Conservation (phyloP, 2,329 filamentous ascomycete genomes). For the Penicillium freii region DNA sequence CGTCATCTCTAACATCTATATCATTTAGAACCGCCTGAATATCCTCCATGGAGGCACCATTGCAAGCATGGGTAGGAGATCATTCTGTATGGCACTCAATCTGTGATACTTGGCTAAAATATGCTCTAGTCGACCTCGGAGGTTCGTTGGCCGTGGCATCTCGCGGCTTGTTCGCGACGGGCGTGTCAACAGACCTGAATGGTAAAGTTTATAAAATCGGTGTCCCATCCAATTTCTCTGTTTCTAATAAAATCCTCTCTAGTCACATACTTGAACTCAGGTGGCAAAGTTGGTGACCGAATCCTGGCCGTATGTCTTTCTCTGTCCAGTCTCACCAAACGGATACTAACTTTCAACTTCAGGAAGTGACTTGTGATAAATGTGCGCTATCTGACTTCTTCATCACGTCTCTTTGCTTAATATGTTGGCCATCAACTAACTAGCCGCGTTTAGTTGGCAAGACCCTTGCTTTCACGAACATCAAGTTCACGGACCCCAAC, state of each 20-base stretch:
- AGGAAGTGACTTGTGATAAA: slow-evolving; percentile 64
- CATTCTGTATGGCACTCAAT: neutral
- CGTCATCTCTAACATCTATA: neutral
- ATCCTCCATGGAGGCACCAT: slow-evolving; percentile 68
- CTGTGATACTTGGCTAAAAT: neutral
- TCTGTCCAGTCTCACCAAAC: neutral
- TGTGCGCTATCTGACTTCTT: slow-evolving; percentile 44
- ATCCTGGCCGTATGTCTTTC: slow-evolving; percentile 49
- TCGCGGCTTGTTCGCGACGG: slow-evolving; percentile 62
- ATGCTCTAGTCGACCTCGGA: slow-evolving; percentile 57
- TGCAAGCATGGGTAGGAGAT: slow-evolving; percentile 54
- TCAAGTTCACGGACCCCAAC: slow-evolving; percentile 59
- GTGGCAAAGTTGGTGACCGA: slow-evolving; percentile 61
- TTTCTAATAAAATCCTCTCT: slow-evolving; percentile 3
- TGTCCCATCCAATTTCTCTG: neutral
- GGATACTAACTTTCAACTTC: slow-evolving; percentile 17
- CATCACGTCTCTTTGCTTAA: neutral
- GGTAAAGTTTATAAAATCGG: slow-evolving; percentile 37
- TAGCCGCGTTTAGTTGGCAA: slow-evolving; percentile 55
- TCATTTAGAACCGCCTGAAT: slow-evolving; percentile 58
- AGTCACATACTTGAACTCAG: slow-evolving; percentile 64
- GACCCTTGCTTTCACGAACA: slow-evolving; percentile 62
- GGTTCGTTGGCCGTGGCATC: slow-evolving; percentile 66
- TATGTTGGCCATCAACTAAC: neutral
- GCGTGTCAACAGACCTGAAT: slow-evolving; percentile 65